Conservation (phyloP, 305 asterid genomes). For the Plantago rigida region DNA sequence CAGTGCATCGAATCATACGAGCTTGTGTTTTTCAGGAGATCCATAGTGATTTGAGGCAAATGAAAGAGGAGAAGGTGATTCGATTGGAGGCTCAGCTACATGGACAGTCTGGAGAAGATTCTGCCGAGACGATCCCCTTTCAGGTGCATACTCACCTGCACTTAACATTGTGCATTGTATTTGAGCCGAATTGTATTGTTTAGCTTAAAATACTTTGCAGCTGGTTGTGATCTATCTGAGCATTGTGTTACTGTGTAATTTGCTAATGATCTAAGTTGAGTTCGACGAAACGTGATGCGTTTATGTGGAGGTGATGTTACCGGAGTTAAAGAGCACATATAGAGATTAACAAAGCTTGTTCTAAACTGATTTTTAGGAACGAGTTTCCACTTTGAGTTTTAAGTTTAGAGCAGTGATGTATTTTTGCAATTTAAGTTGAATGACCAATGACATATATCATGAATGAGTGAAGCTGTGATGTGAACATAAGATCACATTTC, state of each 20-base stretch:
- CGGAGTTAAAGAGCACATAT: no score
- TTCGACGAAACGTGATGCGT: no score
- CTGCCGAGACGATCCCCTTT: conserved; percentile 55
- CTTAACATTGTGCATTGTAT: not conserved
- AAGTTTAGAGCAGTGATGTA: no score
- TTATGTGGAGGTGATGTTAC: no score
- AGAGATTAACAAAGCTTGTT: no score
- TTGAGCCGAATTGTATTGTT: not conserved
- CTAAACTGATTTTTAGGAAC: no score
- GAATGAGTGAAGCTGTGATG: no score
- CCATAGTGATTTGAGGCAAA: conserved; percentile 33
- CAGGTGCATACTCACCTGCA: conserved; percentile 38
- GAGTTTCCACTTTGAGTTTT: no score
- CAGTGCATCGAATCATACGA: not conserved
- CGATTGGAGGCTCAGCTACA: conserved; percentile 44
- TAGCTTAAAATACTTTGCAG: not conserved
- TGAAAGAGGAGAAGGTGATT: conserved; percentile 30
- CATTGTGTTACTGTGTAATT: not conserved
- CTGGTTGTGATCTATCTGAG: not conserved
- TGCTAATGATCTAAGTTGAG: not conserved
- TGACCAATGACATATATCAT: no score
- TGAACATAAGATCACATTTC: no score
- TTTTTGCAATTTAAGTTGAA: no score
- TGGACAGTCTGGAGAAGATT: conserved; percentile 61
- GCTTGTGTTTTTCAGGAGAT: conserved; percentile 36